A percentile compares a stretch with the other conserved stretches of the same genome.
These are phyloP conservation scores for Xeromyces bisporus DNA, from an alignment of 495 filamentous ascomycete species.

Conservation along the genomic window DNA sequence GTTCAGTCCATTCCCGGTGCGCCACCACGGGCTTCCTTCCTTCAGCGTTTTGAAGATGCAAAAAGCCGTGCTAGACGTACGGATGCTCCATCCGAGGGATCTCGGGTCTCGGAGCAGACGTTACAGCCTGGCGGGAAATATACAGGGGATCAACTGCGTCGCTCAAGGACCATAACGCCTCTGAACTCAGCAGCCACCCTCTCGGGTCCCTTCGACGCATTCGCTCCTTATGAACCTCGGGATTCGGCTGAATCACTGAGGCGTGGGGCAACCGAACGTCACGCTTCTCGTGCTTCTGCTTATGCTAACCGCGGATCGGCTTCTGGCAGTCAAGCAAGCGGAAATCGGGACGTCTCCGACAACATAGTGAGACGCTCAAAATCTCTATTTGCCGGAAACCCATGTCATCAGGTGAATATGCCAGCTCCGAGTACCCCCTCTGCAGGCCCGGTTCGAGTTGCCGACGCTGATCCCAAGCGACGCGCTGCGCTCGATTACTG, in stretches of 20 bases:
- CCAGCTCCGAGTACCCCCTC: not conserved
- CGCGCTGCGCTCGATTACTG: conserved; percentile 24
- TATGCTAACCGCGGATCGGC: conserved; percentile 1
- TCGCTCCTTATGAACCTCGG: conserved; percentile 1
- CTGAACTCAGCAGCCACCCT: conserved; percentile 5
- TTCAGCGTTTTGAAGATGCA: too few relatives aligned
- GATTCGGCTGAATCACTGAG: conserved; percentile 5
- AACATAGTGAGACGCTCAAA: not conserved
- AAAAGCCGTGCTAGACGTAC: not conserved
- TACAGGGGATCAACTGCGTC: conserved; percentile 6
- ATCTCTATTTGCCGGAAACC: not conserved
- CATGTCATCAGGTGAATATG: not conserved
- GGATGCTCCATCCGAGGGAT: not conserved
- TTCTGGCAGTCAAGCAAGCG: not conserved
- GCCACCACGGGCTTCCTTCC: too few relatives aligned
- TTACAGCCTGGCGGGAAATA: not conserved
- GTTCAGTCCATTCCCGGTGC: too few relatives aligned
- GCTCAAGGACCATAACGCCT: conserved; percentile 11
- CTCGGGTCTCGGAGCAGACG: not conserved
- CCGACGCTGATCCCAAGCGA: not conserved
- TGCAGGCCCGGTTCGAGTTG: not conserved
- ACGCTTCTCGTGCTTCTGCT: conserved; percentile 9
- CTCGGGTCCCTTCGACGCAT: conserved; percentile 10
- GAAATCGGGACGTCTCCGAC: conserved; percentile 1
- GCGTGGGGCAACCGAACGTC: conserved; percentile 16